Conservation (phyloP, 164 flowering plant genomes). For the Saururus chinensis region DNA sequence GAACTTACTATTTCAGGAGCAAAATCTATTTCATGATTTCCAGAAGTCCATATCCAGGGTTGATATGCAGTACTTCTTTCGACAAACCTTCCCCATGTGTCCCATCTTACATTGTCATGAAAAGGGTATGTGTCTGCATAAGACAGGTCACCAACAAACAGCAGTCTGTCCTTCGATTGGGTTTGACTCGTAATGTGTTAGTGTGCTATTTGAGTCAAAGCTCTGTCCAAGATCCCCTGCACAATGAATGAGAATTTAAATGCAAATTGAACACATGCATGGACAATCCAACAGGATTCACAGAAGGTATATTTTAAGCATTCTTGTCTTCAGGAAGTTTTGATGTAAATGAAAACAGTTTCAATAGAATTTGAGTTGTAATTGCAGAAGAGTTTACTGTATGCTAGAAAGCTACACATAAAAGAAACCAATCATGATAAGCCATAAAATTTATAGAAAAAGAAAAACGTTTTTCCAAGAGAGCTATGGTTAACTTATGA, state of each 20-base stretch:
- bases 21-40: slow-evolving; percentile 35
- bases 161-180: slow-evolving; percentile 17
- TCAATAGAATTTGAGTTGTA: too few relatives aligned
- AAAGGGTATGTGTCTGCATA: slow-evolving; percentile 26
- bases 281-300: neutral
- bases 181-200: slow-evolving; percentile 26
- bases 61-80: slow-evolving; percentile 34
- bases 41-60: slow-evolving; percentile 39
- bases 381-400: too few relatives aligned
- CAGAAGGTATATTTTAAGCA: neutral
- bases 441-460: too few relatives aligned
- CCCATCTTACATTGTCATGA: slow-evolving; percentile 29
- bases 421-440: too few relatives aligned
- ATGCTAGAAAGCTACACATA: too few relatives aligned
- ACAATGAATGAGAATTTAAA: neutral
- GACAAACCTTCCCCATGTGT: slow-evolving; percentile 27
- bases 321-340: too few relatives aligned
- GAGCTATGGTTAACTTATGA: too few relatives aligned
- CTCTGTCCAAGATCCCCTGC: slow-evolving; percentile 74
- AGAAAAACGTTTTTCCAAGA: too few relatives aligned
- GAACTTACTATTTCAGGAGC: slow-evolving; percentile 25
- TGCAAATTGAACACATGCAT: neutral
- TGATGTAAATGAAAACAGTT: neutral
- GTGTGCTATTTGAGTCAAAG: slow-evolving; percentile 52
- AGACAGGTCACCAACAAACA: slow-evolving; percentile 32